These are phyloP conservation scores for Calocera cornea DNA, from an alignment of 768 basidiomycete species.

Conservation along the genomic window DNA sequence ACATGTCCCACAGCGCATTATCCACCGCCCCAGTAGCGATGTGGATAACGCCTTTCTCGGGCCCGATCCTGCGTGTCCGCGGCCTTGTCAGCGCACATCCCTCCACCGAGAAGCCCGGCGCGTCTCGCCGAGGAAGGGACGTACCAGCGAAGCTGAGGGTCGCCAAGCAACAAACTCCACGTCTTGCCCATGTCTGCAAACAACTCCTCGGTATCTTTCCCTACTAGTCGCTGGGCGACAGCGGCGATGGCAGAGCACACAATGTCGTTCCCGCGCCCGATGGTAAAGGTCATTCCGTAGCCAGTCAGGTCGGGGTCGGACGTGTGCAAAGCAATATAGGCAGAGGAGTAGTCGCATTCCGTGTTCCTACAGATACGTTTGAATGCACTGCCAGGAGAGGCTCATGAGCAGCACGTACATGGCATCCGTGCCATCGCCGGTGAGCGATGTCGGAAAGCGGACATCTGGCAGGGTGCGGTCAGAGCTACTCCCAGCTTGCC, in stretches of 20 bases:
- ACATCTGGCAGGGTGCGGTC: background rate
- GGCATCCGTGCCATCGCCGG: conserved; percentile 30
- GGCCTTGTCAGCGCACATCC: background rate
- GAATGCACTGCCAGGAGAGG: background rate
- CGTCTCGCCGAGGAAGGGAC: conserved; percentile 4
- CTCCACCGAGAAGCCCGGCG: background rate
- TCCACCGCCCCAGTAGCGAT: conserved; percentile 14
- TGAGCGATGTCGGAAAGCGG: conserved; percentile 29
- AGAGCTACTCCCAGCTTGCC: background rate
- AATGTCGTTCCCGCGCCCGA: conserved; percentile 31
- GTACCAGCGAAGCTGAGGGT: conserved; percentile 31
- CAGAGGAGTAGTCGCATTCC: conserved; percentile 30
- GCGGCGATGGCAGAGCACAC: conserved; percentile 19
- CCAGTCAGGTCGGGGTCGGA: conserved; percentile 17
- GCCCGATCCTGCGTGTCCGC: background rate
- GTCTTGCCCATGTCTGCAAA: conserved; percentile 31
- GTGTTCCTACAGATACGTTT: conserved; percentile 20
- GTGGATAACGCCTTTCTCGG: conserved; percentile 16
- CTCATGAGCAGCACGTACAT: conserved; percentile 15
- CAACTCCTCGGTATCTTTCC: conserved; percentile 26
- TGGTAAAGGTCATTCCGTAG: conserved; percentile 23
- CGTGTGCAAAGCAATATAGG: conserved; percentile 26
- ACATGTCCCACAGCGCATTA: conserved; percentile 18
- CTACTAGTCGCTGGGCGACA: conserved; percentile 29
- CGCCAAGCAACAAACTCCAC: conserved; percentile 28